Evolutionary conservation across 257 asterid genomes (phyloP).

Genomic region (Thymus quinquecostatus): DNA sequence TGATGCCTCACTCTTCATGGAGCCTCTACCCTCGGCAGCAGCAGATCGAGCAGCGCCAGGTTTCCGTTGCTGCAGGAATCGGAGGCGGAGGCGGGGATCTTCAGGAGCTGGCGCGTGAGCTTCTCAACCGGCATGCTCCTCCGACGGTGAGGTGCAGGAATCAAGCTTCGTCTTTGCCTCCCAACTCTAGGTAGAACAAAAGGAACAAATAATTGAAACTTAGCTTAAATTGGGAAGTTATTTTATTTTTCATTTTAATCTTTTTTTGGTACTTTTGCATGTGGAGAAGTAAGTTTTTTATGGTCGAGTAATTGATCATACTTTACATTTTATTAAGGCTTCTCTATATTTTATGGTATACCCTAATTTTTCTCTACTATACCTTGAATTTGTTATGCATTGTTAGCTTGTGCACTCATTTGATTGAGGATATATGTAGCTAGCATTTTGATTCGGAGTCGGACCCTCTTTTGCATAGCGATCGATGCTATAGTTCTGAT

Average conservation of each 20-base stretch:
- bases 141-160: constrained; percentile 56
- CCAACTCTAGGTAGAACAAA: constrained; percentile 39
- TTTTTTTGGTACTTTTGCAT: constrained; percentile 14
- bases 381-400: background rate
- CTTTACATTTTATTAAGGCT: constrained; percentile 3
- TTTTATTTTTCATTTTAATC: background rate
- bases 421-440: too few relatives aligned
- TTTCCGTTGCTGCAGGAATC: constrained; percentile 23
- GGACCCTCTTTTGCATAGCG: too few relatives aligned
- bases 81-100: constrained; percentile 66
- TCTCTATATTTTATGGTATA: background rate
- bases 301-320: constrained; percentile 17
- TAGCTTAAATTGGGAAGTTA: constrained; percentile 24
- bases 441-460: too few relatives aligned
- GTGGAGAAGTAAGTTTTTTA: background rate
- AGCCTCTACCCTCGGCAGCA: constrained; percentile 50
- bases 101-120: constrained; percentile 83
- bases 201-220: background rate
- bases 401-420: too few relatives aligned
- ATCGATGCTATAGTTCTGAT: too few relatives aligned
- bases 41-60: constrained; percentile 48
- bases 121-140: constrained; percentile 61
- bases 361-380: background rate
- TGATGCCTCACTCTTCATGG: constrained; percentile 57
- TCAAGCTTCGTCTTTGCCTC: constrained; percentile 37